Conservation (phyloP, 2,329 filamentous ascomycete genomes). For the Samsoniella hepiali region DNA sequence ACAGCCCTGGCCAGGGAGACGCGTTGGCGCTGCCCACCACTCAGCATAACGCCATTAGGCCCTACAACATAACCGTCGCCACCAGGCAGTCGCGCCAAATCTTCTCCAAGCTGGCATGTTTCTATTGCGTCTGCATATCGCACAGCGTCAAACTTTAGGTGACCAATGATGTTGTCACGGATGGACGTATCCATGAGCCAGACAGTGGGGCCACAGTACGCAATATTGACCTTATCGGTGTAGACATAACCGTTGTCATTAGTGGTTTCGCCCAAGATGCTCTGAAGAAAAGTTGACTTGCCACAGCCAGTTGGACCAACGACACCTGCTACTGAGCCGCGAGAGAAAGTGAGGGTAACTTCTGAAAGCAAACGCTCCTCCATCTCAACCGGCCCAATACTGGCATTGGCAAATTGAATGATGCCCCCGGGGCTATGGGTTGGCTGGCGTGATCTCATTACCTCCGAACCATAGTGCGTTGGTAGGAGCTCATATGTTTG, state of each 20-base stretch:
- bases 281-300: neutral
- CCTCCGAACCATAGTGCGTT: neutral
- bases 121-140: neutral
- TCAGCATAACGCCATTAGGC: neutral
- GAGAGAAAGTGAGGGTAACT: neutral
- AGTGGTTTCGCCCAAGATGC: neutral
- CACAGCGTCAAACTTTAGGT: neutral
- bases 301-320: neutral
- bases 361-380: neutral
- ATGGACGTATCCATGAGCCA: neutral
- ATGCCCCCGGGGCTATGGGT: neutral
- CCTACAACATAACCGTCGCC: neutral
- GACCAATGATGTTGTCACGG: neutral
- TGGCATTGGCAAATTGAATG: slow-evolving; percentile 2
- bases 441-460: neutral
- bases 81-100: neutral
- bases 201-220: neutral
- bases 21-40: neutral
- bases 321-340: neutral
- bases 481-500: neutral
- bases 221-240: neutral
- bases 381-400: neutral
- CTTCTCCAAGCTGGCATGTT: neutral
- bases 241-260: neutral
- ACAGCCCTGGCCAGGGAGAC: slow-evolving; percentile 3